A percentile compares a stretch with the other conserved stretches of the same genome.
These are phyloP conservation scores for Boletus huronensis DNA, from an alignment of 768 basidiomycete genomes.

Conservation along the genomic window DNA sequence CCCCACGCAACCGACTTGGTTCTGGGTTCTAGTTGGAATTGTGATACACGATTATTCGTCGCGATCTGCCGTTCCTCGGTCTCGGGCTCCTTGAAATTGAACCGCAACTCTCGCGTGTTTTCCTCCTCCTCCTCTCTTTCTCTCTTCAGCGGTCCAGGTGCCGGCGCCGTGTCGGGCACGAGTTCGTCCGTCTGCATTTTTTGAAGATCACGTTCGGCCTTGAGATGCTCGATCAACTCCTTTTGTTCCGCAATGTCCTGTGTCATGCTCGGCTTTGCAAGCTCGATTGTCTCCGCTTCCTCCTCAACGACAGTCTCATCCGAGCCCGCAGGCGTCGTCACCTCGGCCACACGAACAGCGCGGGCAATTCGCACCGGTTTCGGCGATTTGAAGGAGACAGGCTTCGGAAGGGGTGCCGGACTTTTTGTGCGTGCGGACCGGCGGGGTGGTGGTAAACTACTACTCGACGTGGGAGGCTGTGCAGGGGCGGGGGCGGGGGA, in stretches of 20 bases:
- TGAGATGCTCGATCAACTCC: slow-evolving; percentile 69
- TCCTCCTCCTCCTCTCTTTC: slow-evolving; percentile 40
- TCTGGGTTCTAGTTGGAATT: slow-evolving; percentile 58
- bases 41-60: slow-evolving; percentile 60
- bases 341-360: slow-evolving; percentile 27
- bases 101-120: slow-evolving; percentile 48
- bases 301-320: slow-evolving; percentile 68
- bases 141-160: slow-evolving; percentile 42
- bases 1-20: slow-evolving; percentile 83
- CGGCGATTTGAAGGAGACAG: slow-evolving; percentile 36
- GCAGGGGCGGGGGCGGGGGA: slow-evolving; percentile 31
- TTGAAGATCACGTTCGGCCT: slow-evolving; percentile 51
- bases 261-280: slow-evolving; percentile 59
- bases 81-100: slow-evolving; percentile 71
- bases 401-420: slow-evolving; percentile 31
- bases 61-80: slow-evolving; percentile 52
- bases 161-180: slow-evolving; percentile 8
- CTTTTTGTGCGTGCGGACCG: slow-evolving; percentile 43
- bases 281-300: slow-evolving; percentile 53
- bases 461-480: slow-evolving; percentile 14
- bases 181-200: slow-evolving; percentile 24
- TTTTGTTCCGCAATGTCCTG: slow-evolving; percentile 77
- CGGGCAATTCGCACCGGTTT: slow-evolving; percentile 23
- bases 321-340: slow-evolving; percentile 49
- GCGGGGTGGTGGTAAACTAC: slow-evolving; percentile 39